These are phyloP conservation scores for Capronia coronata DNA, from an alignment of 2,329 filamentous ascomycete species.

Conservation along the genomic window DNA sequence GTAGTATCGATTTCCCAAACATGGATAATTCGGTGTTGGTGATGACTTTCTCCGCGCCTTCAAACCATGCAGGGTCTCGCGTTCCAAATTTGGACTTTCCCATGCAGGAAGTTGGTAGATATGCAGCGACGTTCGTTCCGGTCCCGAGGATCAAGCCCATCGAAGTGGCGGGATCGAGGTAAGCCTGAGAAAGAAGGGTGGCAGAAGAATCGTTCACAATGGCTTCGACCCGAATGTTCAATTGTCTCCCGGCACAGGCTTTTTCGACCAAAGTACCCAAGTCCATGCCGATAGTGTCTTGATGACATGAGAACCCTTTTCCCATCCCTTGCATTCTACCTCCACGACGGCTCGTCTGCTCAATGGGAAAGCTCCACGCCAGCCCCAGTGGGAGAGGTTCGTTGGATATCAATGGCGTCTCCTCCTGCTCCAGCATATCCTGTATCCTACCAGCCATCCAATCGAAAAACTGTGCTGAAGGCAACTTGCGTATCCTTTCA, in stretches of 20 bases:
- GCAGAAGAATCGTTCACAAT: constrained; percentile 61
- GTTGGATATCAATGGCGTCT: constrained; percentile 28
- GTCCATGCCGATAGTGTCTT: constrained; percentile 54
- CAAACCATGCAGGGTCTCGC: constrained; percentile 50
- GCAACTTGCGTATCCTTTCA: constrained; percentile 48
- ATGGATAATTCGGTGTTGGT: constrained; percentile 62
- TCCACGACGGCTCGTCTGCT: constrained; percentile 55
- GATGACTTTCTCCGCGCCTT: constrained; percentile 54
- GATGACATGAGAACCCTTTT: constrained; percentile 57
- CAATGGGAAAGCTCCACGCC: constrained; percentile 61
- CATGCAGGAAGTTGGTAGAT: constrained; percentile 51
- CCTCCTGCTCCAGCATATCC: constrained; percentile 44
- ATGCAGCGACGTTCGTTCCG: constrained; percentile 59
- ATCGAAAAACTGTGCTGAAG: constrained; percentile 56
- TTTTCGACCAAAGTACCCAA: constrained; percentile 54
- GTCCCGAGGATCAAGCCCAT: constrained; percentile 61
- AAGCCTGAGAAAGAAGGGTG: constrained; percentile 56
- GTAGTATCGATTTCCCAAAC: constrained; percentile 54
- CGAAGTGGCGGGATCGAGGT: constrained; percentile 53
- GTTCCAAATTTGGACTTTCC: constrained; percentile 51
- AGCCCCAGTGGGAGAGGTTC: constrained; percentile 52
- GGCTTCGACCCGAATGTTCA: constrained; percentile 55
- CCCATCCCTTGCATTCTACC: constrained; percentile 57
- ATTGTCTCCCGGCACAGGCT: constrained; percentile 48
- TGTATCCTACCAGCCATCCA: constrained; percentile 60